phyloP scores from a whole-genome alignment of 1,139 yeast species.

The Blastobotrys ciferrii region DNA sequence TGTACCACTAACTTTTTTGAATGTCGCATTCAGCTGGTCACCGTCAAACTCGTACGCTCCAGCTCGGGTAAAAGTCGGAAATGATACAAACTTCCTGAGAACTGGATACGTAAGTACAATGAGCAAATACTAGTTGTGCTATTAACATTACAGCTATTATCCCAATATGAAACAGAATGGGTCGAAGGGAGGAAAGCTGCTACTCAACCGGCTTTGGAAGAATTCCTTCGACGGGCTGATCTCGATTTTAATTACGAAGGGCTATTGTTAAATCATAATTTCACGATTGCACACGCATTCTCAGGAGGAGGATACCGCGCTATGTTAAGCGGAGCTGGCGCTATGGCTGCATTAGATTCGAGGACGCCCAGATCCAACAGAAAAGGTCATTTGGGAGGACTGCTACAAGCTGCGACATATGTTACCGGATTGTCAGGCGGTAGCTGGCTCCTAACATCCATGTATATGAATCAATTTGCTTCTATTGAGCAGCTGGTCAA shows the following conservation, averaged over 20 bases:
- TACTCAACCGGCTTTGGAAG: slow-evolving; percentile 17
- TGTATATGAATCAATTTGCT: slow-evolving; percentile 80
- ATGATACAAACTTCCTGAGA: slow-evolving; percentile 15
- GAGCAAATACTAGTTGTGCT: background rate
- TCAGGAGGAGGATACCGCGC: slow-evolving; percentile 88
- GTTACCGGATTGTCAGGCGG: slow-evolving; percentile 82
- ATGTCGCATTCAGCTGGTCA: slow-evolving; percentile 16
- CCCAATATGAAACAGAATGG: slow-evolving; percentile 20
- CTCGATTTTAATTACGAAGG: slow-evolving; percentile 28
- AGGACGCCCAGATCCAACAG: slow-evolving; percentile 56
- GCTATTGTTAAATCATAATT: slow-evolving; percentile 10
- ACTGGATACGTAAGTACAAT: slow-evolving; percentile 13
- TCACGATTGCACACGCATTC: slow-evolving; percentile 60
- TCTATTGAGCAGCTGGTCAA: slow-evolving; percentile 55
- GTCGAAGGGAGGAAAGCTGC: slow-evolving; percentile 14
- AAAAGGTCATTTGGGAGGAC: slow-evolving; percentile 70
- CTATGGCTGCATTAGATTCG: slow-evolving; percentile 67
- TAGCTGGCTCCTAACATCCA: slow-evolving; percentile 77
- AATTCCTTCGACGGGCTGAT: slow-evolving; percentile 21
- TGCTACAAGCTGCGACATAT: slow-evolving; percentile 71
- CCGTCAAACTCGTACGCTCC: slow-evolving; percentile 26
- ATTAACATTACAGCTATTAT: slow-evolving; percentile 7
- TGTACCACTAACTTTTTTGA: background rate
- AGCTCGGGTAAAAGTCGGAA: slow-evolving; percentile 17
- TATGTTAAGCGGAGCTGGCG: slow-evolving; percentile 78